Evolutionary conservation across 73 alveolate species (phyloP), one percentile per base, ranked within the genome.

Genomic region (Halteria grandinella): DNA sequence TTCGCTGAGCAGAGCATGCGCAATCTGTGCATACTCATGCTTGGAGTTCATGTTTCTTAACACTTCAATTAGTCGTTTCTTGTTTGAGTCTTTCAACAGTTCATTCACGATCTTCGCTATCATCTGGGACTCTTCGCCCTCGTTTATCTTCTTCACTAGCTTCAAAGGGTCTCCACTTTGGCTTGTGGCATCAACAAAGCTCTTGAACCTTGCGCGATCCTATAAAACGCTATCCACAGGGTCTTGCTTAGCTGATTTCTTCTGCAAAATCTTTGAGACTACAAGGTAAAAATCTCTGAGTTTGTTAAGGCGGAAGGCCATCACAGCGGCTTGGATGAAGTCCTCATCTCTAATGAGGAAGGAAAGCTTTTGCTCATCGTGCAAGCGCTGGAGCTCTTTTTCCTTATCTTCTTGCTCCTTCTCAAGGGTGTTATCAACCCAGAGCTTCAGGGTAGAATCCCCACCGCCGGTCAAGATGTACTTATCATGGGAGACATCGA

Each of bases 381-480:
- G 83, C 14, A 77, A 47, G 47, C 69, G 69, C 71, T 88, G 87
- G 53, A 89, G 91, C 29, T 93, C 73, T 52, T 90, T 77, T 53
- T 90, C 75, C 50, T 87, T 66, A 32, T 86, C 66, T 69, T 93
- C 93, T 50, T 79, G 75, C 44, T 94, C 98, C 37, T 87, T 85
- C 60, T 89, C 86, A 36, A 71, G 57, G 7, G 99, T 96, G 79
- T 84, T 73, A 82, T 96, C 99, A 62, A 86, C 80, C 98, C 98
- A 96, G 55, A 92, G 53, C 57, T 85, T 77, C 0, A 96, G 90
- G 45, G 86, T 85, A 14, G 98, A 95, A 83, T 96, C 99, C 18
- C 95, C 89, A 14, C 97, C 99, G 15, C 99, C 99, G 24, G 99
- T 86, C 15, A 95, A 74, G 50, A 96, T 62, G 40, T 49, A 80